Percentiles rank a stretch among this genome's conserved stretches.
Evolutionary conservation across 768 basidiomycete species (phyloP).

Genomic region (Boletus pseudo-olivaceus): DNA sequence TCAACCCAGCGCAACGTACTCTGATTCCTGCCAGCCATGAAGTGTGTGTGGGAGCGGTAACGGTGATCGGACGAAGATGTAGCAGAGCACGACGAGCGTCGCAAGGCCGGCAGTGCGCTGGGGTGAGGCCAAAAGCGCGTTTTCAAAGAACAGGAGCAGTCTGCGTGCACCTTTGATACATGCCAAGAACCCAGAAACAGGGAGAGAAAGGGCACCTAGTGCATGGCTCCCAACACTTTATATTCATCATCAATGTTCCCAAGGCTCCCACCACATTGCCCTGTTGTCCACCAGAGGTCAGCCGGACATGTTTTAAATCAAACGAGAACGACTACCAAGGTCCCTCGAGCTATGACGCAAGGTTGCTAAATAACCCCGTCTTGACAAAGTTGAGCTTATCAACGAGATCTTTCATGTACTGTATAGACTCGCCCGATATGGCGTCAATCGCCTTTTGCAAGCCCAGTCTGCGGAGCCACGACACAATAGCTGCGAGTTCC

Average conservation of each 20-base stretch:
- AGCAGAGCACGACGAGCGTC: constrained; percentile 84
- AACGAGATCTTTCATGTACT: constrained; percentile 83
- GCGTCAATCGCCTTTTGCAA: constrained; percentile 72
- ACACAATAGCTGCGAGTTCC: constrained; percentile 76
- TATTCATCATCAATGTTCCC: constrained; percentile 86
- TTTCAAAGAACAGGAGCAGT: constrained; percentile 87
- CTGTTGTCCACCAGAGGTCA: constrained; percentile 33
- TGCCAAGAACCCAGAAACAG: not conserved
- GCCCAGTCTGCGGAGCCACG: constrained; percentile 81
- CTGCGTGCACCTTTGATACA: constrained; percentile 36
- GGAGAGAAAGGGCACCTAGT: constrained; percentile 44
- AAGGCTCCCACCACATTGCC: constrained; percentile 64
- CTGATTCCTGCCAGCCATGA: constrained; percentile 93
- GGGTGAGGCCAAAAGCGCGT: constrained; percentile 59
- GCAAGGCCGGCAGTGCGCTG: constrained; percentile 74
- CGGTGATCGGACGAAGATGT: constrained; percentile 86
- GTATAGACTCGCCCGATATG: constrained; percentile 68
- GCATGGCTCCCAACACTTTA: constrained; percentile 75
- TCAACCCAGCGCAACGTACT: constrained; percentile 95
- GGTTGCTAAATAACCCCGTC: constrained; percentile 67
- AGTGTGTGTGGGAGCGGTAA: constrained; percentile 82
- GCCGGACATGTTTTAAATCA: not conserved
- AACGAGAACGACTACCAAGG: constrained; percentile 54
- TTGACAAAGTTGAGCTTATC: constrained; percentile 82
- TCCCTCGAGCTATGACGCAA: constrained; percentile 67